Base-by-base conservation (phyloP, 345 rosid genomes). In the Nasturtium officinale region DNA sequence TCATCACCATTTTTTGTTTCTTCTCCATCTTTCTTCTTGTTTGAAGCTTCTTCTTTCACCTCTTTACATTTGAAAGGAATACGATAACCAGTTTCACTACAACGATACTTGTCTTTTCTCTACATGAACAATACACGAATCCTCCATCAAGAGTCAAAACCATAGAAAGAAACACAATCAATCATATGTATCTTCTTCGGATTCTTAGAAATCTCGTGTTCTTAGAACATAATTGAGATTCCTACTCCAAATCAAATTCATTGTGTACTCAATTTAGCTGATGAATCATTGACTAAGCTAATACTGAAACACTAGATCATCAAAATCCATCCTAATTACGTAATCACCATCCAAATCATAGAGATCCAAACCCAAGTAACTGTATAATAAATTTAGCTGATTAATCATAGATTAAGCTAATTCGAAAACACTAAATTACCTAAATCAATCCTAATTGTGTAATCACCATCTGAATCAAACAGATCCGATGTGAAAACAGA, bases 11-110 rank as follows among this genome's bases (percentile, higher is more conserved):
- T 83, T 23, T 77, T 78, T 59, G 81, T 51, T 16, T 84, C 83
- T 60, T 81, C 66, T 32, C 47, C 68, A 57, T 65, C 77, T 58
- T 45, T 80, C 57, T 45, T 80, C 57, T 45, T 74, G 10, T 73
- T 61, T 9, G 69, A 26, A 61, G 16, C 58, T 57, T 65, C 80
- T 67, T 45, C 80, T 72, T 48, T 75, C 33, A 66, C 71, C 76
- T 84, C 88, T 69, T 83, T 78, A 74, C 97, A 94, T 81, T 84
- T 88, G 28, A 94, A 78, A 52, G 96, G 93, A 80, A 94, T 89
- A 1, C 96, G 96, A 78, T 94, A 91, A 18, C 97, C 93, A 0
- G 97, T 94, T 86, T 91, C 98, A 75, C 98, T 91, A 68, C 98
- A 94, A 13, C 91, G 91, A 78, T 85, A 91, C 67, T 86, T 87